Evolutionary conservation across 2,329 filamentous ascomycete species (phyloP), one percentile per base, ranked within the genome.

Genomic region (Fusarium sp.): DNA sequence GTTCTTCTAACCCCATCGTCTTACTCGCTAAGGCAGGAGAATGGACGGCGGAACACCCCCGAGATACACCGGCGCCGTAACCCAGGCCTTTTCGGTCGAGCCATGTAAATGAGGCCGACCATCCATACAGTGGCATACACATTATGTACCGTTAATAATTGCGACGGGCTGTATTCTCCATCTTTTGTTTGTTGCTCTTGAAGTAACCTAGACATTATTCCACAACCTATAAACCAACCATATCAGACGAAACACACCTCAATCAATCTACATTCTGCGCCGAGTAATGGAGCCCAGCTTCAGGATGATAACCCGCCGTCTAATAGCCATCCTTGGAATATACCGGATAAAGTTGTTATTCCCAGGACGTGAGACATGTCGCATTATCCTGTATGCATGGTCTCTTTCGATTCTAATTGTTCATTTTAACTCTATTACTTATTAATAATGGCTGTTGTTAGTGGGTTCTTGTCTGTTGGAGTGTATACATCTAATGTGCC

Each of bases 91-190:
- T 52, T 65, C 59, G 38, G 68, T 63, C 50, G 53, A 59, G 55
- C 55, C 45, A 60, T 56, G 68, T 54, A 72, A 70, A 73, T 72
- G 70, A 72, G 70, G 58, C 62, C 53, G 70, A 53, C 64, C 46
- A 53, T 72, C 53, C 46, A 62, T 56, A 25, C 25, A 25, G 25
- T 25, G 25, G 25, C 25, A 25, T 25, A 45, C 29, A 31, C n/a
- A 31, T 31, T 55, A 55, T 33, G n/a, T 46, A 44, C 38, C 18
- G 27, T 60, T 52, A 18, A 58, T 69, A 52, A 54, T 41, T 58
- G 33, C 41, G 41, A 44, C 38, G 46, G 38, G 10, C 27, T 52
- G 45, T 56, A 22, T 53, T 58, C 61, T 47, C 69, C 69, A 70
- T 72, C 55, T 70, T 72, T 72, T 66, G 70, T 72, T 72, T 72